Percentiles rank a stretch among this genome's conserved stretches.
Conservation (phyloP, 225 moss, liverwort and hornwort species). For the Pseudoscleropodium purum region DNA sequence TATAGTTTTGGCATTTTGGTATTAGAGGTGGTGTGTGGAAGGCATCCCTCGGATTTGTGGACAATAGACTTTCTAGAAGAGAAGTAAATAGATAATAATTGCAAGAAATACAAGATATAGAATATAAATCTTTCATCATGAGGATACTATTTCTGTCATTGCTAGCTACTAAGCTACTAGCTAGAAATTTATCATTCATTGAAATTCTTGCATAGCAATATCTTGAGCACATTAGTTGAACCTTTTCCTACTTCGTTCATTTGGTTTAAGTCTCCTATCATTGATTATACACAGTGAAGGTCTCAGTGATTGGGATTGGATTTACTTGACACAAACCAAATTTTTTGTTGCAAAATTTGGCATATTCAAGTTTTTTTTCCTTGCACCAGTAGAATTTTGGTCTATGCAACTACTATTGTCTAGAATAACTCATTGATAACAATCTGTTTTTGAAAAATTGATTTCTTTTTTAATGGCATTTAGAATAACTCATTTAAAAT, state of each 20-base stretch:
- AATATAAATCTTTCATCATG: no score
- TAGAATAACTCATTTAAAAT: no score
- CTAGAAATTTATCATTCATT: not conserved
- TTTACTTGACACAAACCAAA: no score
- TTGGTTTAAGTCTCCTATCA: not conserved
- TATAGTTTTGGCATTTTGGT: not conserved
- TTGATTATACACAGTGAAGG: not conserved
- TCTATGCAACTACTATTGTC: no score
- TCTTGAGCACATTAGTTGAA: not conserved
- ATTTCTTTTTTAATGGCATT: no score
- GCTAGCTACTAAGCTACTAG: not conserved
- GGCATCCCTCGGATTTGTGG: not conserved
- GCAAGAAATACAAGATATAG: not conserved
- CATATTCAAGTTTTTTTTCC: no score
- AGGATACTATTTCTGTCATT: rapidly evolving
- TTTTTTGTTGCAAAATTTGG: no score
- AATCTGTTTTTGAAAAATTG: no score
- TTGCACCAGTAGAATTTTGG: no score
- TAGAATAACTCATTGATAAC: no score
- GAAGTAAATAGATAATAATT: not conserved
- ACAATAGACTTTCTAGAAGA: not conserved
- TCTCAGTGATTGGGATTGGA: not conserved
- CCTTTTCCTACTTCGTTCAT: not conserved
- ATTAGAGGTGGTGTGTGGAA: not conserved
- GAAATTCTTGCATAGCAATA: not conserved